Evolutionary conservation across 495 filamentous ascomycete species (phyloP), one percentile per base, ranked within the genome.

Genomic region (Aspergillus carlsbadensis): DNA sequence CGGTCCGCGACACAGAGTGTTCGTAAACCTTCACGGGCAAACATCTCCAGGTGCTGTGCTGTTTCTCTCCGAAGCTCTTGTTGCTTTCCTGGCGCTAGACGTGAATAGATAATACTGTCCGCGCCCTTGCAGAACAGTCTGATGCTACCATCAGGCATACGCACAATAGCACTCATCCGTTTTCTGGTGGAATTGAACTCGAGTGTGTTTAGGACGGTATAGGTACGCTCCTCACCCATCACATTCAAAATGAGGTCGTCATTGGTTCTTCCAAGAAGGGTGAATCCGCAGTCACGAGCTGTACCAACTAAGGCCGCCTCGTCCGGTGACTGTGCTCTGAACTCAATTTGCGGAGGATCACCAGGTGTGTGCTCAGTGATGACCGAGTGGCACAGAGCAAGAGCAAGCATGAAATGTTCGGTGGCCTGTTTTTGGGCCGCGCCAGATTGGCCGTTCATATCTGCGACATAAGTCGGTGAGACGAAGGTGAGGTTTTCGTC

Each of bases 131-230:
- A 99, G 69, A 95, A 96, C 1, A 99, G 83, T 24, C 92, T 78
- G 47, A 99, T 97, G 57, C 82, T 86, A 35, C 92, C 92, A 65
- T 97, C 85, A 4, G 95, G 95, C 93, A 98, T 98, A 54, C 87
- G 84, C 39, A 99, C 87, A 56, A 99, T 97, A 1, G 94, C 88
- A 71, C 95, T 98, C 95, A 99, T 99, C 53, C 95, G 85, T 71
- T 99, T 99, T 62, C 95, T 81, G 7, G 90, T 87, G 3, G 94
- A 98, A 72, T 98, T 98, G 78, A 99, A 99, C 67, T 99, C 95
- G 36, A 99, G 83, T 5, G 90, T 96, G 69, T 96, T 98, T 35
- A 99, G 81, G 18, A 99, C 89, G 10, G 84, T 86, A 65, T 89
- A 99, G 40, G 89, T 84, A 53, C 78, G 80, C 57, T 97, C 89